These are phyloP conservation scores for Aschersonia sp. DNA, from an alignment of 2,329 filamentous ascomycete genomes.

Conservation along the genomic window DNA sequence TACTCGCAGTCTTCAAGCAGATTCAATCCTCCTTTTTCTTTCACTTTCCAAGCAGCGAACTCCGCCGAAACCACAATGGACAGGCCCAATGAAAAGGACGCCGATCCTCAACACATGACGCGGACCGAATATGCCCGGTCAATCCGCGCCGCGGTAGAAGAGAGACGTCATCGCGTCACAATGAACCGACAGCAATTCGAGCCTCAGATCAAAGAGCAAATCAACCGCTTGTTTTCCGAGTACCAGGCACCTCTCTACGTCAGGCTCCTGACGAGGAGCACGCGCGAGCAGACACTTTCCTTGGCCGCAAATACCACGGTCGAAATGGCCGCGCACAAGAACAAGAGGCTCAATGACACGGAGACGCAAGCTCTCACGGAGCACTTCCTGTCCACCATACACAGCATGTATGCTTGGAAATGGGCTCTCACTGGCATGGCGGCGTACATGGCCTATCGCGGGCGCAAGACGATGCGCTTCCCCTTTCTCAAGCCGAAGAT, in stretches of 20 bases:
- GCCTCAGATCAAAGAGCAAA: conserved; percentile 15
- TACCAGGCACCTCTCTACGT: conserved; percentile 18
- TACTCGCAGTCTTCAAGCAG: no score
- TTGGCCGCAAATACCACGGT: conserved; percentile 13
- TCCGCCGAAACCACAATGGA: conserved; percentile 5
- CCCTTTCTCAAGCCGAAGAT: conserved; percentile 23
- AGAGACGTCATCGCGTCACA: conserved; percentile 15
- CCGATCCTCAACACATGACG: conserved; percentile 6
- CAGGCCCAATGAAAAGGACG: conserved; percentile 12
- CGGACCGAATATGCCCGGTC: conserved; percentile 9
- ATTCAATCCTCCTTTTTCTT: no score
- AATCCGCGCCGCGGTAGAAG: conserved; percentile 15
- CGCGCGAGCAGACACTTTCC: conserved; percentile 12
- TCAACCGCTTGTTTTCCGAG: conserved; percentile 15
- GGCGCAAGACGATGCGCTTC: conserved; percentile 21
- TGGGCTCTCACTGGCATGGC: conserved; percentile 12
- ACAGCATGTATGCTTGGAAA: conserved; percentile 16
- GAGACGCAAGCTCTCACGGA: conserved; percentile 21
- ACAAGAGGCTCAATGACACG: conserved; percentile 18
- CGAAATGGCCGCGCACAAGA: conserved; percentile 13
- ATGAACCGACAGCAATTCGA: conserved; percentile 14
- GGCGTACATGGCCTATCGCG: conserved; percentile 11
- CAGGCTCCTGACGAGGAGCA: conserved; percentile 13
- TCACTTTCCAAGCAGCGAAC: neutral
- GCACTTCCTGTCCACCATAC: conserved; percentile 15